Conservation (phyloP, 495 filamentous ascomycete species). For the Lentithecium fluviatile region DNA sequence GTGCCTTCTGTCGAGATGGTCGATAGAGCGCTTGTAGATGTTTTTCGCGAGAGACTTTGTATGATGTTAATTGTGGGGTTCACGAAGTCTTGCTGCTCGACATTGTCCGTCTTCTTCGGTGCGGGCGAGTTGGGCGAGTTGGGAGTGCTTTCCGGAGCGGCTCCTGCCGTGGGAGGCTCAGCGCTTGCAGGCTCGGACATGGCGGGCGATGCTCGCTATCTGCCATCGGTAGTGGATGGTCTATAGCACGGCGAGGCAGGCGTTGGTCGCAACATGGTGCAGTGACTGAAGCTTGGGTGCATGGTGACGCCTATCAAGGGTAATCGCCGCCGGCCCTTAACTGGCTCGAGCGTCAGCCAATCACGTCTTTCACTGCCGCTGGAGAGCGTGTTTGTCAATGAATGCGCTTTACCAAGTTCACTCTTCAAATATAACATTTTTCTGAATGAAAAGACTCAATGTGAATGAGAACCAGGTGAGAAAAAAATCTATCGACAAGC, state of each 20-base stretch:
- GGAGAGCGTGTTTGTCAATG: too few relatives aligned
- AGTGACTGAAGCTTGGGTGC: not conserved
- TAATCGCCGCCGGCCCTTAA: not conserved
- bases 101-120: conserved; percentile 5
- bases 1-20: conserved; percentile 28
- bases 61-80: conserved; percentile 28
- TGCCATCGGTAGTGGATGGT: conserved; percentile 2
- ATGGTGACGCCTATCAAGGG: not conserved
- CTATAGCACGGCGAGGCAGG: not conserved
- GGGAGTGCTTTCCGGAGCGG: conserved; percentile 3
- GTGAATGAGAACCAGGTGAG: too few relatives aligned
- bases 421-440: too few relatives aligned
- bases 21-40: conserved; percentile 7
- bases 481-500: too few relatives aligned
- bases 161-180: not conserved
- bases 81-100: conserved; percentile 31
- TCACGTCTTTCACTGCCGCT: not conserved
- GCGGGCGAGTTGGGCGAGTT: not conserved
- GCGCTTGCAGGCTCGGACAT: conserved; percentile 23
- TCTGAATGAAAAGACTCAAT: too few relatives aligned
- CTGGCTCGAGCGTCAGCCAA: not conserved
- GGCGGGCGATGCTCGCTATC: not conserved
- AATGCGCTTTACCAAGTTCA: too few relatives aligned
- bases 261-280: not conserved
- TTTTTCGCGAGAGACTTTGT: conserved; percentile 11